Conservation (phyloP, 1,284 basidiomycete genomes). For the Amylostereum areolatum region DNA sequence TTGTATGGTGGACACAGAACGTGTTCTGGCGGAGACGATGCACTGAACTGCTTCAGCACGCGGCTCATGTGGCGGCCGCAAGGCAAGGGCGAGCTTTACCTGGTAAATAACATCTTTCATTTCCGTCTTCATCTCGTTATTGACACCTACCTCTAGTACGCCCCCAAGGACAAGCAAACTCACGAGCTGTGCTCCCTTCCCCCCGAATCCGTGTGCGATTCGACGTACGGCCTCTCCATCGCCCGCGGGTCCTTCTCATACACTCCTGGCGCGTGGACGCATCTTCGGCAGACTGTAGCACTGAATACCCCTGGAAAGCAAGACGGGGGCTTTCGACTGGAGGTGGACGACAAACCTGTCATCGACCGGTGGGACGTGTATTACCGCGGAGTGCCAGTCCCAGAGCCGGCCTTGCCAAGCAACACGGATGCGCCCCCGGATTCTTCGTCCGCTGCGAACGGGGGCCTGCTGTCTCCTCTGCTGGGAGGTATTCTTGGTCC, state of each 20-base stretch:
- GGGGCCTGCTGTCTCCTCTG: not conserved
- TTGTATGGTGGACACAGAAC: conserved; percentile 61
- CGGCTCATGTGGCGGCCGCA: conserved; percentile 67
- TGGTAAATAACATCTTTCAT: conserved; percentile 38
- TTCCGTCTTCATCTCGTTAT: conserved; percentile 9
- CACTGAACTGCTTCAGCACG: conserved; percentile 64
- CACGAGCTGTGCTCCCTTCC: conserved; percentile 47
- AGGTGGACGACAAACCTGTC: conserved; percentile 48
- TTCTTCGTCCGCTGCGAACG: not conserved
- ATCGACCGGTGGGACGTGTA: conserved; percentile 53
- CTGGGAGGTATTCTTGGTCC: conserved; percentile 6
- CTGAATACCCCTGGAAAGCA: conserved; percentile 63
- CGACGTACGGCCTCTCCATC: conserved; percentile 63
- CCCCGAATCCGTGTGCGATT: conserved; percentile 54
- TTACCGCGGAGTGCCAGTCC: conserved; percentile 42
- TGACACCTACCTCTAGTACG: conserved; percentile 43
- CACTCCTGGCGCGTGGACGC: conserved; percentile 61
- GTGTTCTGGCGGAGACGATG: conserved; percentile 64
- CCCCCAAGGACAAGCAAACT: conserved; percentile 48
- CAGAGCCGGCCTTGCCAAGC: not conserved
- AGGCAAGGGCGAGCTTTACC: conserved; percentile 65
- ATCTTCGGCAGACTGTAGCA: conserved; percentile 52
- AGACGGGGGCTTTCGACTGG: conserved; percentile 31
- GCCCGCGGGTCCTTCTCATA: conserved; percentile 72
- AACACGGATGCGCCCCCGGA: not conserved